A percentile compares a stretch with the other conserved stretches of the same genome.
Conservation (phyloP, 2,329 filamentous ascomycete genomes). For the Xylaria sp. region DNA sequence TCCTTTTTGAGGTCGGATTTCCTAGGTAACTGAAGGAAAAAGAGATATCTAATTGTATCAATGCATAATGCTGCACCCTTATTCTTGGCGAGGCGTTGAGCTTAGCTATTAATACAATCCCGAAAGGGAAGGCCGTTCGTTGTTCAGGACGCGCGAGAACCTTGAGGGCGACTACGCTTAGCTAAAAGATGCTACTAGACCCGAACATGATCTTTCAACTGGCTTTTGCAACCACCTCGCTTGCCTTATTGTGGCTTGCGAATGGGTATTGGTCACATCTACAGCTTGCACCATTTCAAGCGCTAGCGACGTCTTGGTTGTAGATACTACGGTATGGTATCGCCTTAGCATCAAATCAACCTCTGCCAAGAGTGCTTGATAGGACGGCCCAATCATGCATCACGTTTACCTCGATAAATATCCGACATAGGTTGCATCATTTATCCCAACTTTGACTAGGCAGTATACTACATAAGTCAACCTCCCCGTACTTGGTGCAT, state of each 20-base stretch:
- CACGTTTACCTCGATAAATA: neutral
- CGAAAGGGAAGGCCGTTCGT: conserved; percentile 19
- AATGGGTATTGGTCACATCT: conserved; percentile 13
- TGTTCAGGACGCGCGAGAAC: neutral
- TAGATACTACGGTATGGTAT: conserved; percentile 10
- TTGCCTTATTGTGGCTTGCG: neutral
- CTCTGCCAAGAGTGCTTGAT: conserved; percentile 20
- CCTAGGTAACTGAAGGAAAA: neutral
- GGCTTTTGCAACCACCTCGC: conserved; percentile 1
- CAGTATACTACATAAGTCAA: neutral
- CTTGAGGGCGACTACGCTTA: neutral
- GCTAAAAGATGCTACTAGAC: neutral
- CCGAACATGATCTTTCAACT: neutral
- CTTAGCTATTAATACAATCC: neutral
- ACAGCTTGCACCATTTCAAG: conserved; percentile 1
- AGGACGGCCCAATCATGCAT: conserved; percentile 10
- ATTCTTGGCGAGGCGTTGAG: neutral
- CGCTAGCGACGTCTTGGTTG: conserved; percentile 3
- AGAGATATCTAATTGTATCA: conserved; percentile 14
- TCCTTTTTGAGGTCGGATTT: neutral
- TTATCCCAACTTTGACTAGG: neutral
- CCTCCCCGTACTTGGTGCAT: neutral
- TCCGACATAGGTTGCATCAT: conserved; percentile 8
- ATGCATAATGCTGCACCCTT: neutral
- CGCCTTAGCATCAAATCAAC: conserved; percentile 11